Evolutionary conservation across 345 rosid species (phyloP), one percentile per base, ranked within the genome.

Genomic region (Rhizophora apiculata): DNA sequence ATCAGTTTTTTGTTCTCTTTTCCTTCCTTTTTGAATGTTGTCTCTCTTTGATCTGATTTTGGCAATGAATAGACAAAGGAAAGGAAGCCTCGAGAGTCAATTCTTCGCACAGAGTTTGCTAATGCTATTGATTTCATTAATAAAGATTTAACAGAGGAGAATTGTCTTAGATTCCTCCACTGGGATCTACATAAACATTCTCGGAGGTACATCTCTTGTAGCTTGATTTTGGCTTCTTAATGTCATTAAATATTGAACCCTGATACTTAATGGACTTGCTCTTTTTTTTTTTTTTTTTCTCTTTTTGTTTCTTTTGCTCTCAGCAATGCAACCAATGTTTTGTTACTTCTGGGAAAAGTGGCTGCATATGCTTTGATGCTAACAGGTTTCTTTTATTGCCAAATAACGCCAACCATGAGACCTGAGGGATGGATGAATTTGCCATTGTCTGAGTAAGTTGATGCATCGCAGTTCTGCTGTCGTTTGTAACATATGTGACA

Each of bases 21-120:
- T 8, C 53, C 54, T 68, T 54, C 64, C 68, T 36, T 65, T 18
- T 1, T 65, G 26, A 64, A n/a, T 68, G 36, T 8, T 53, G 24
- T 72, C 73, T 56, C 30, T 56, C 60, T 26, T 57, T 46, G 58
- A 67, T 22, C 66, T 65, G 58, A 37, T 67, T 69, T 65, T 61
- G 67, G 56, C 46, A 34, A 72, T 63, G 39, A 48, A 81, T 80
- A 89, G 95, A 81, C 85, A 6, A 81, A 74, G 70, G 95, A 89
- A 80, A 89, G 82, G 81, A 89, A 62, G 84, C 99, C 99, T 57
- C 87, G 99, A 67, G 99, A 95, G 80, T 92, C 94, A 6, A 95
- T 90, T 84, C 94, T 95, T 49, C 86, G 98, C 72, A 77, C 88
- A 60, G 99, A 96, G 86, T 96, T 96, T 81, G 99, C 97, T 67